Base-by-base conservation (phyloP, 345 rosid species). In the Bretschneidera sinensis region DNA sequence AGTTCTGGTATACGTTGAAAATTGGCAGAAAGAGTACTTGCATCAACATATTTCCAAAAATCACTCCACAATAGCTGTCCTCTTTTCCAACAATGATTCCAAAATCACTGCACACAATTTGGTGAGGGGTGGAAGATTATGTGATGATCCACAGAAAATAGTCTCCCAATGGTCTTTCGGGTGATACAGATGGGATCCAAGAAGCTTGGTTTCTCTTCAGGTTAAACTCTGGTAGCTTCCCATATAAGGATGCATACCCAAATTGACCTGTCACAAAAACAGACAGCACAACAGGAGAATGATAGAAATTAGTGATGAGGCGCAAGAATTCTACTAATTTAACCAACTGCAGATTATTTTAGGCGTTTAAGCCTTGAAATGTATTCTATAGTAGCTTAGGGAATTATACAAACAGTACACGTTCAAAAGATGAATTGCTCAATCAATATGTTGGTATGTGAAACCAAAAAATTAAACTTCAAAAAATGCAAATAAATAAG, bases 101-200 rank as follows among this genome's bases (percentile, higher is more conserved):
- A 85, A 71, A 78, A 90, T 90, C 51, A 71, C 69, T 0, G 78
- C 73, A 65, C 99, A 94, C 59, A 94, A 49, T 66, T 83, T 85
- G 61, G 84, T 69, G 10, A 88, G 89, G 2, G 97, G 96, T 3
- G 97, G 96, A 65, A 88, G 92, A 59, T 72, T 83, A 64, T 90
- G 91, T 2, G 97, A 88, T 1, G 97, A 70, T 6, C 96, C 91
- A 10, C 82, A 74, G 81, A 88, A 88, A 64, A 94, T 79, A 2
- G 86, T 78, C 63, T 88, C 92, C 97, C 97, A 90, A n/a, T 0
- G 91, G 84, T 73, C 83, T 94, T 69, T 77, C 97, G 0, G 95
- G 76, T 2, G 88, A 77, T 33, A 62, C 54, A 9, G 80, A 72
- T 13, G 77, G 74, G 45, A 73, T 75, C 70, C 60, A 70, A 19